Conservation (phyloP, 2,329 filamentous ascomycete genomes). For the Phoma herbarum region DNA sequence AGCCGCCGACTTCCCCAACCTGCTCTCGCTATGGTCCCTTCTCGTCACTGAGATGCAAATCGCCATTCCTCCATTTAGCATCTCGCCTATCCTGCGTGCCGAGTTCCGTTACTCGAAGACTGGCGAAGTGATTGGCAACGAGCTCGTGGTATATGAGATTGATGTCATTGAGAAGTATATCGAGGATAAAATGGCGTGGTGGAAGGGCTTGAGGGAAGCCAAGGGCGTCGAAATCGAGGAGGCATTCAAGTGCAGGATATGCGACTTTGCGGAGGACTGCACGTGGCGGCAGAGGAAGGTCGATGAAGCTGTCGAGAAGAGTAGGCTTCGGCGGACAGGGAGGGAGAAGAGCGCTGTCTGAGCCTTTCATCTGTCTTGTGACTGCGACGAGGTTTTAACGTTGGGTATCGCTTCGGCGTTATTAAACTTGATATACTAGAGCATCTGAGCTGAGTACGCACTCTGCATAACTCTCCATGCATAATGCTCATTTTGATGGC, state of each 20-base stretch:
- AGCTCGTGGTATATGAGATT: constrained; percentile 72
- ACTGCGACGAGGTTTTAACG: too few species aligned
- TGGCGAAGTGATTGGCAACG: constrained; percentile 64
- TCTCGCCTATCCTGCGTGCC: constrained; percentile 63
- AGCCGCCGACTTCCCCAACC: constrained; percentile 66
- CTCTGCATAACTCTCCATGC: too few species aligned
- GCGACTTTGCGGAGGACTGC: constrained; percentile 83
- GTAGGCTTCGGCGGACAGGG: constrained; percentile 32
- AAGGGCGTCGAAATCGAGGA: constrained; percentile 83
- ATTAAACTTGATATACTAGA: neutral
- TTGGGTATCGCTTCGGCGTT: neutral
- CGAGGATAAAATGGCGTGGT: constrained; percentile 79
- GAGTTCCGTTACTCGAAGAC: constrained; percentile 61
- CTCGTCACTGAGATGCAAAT: constrained; percentile 68
- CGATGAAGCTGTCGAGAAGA: constrained; percentile 61
- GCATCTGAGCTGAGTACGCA: neutral
- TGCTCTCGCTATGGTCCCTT: constrained; percentile 67
- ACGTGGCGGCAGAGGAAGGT: constrained; percentile 79
- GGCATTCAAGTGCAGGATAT: constrained; percentile 85
- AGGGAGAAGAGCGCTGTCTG: constrained; percentile 42
- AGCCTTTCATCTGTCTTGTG: neutral
- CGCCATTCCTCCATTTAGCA: constrained; percentile 60
- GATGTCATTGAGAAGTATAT: constrained; percentile 72
- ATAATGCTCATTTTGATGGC: too few species aligned
- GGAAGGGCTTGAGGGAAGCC: constrained; percentile 77